phyloP scores from a whole-genome alignment of 257 asterid species.

The Solanum chaucha region DNA sequence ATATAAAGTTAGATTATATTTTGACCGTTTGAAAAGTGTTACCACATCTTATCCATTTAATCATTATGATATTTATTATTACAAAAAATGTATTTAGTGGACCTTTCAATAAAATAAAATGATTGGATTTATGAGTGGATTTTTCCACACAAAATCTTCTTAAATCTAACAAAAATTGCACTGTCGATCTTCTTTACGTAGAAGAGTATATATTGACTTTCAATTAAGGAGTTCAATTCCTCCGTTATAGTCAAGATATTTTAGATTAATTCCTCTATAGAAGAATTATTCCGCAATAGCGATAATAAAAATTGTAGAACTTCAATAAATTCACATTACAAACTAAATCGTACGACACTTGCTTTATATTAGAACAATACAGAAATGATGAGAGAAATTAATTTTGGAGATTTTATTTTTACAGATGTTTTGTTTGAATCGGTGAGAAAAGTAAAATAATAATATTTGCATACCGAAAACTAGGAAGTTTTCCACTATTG shows the following conservation, averaged over 20 bases:
- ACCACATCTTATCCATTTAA: background rate
- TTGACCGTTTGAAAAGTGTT: background rate
- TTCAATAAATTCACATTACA: too few relatives aligned
- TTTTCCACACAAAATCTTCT: background rate
- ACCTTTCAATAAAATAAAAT: background rate
- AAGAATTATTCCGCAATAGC: rapidly evolving
- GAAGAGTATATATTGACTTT: background rate
- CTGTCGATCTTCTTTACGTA: background rate
- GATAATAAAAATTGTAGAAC: too few relatives aligned
- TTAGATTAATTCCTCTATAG: background rate
- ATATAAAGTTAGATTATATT: background rate
- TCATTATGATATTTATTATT: background rate
- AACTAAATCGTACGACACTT: background rate
- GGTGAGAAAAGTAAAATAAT: too few relatives aligned
- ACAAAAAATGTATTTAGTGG: background rate
- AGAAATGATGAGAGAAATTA: background rate
- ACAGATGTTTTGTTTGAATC: too few relatives aligned
- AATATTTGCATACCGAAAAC: background rate
- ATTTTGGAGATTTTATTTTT: background rate
- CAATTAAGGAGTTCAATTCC: background rate
- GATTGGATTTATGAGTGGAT: background rate
- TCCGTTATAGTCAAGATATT: background rate
- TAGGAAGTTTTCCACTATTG: background rate
- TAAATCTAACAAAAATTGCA: background rate
- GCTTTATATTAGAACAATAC: background rate